Base-by-base conservation (phyloP, 1,284 basidiomycete species). In the Boletus sp. region DNA sequence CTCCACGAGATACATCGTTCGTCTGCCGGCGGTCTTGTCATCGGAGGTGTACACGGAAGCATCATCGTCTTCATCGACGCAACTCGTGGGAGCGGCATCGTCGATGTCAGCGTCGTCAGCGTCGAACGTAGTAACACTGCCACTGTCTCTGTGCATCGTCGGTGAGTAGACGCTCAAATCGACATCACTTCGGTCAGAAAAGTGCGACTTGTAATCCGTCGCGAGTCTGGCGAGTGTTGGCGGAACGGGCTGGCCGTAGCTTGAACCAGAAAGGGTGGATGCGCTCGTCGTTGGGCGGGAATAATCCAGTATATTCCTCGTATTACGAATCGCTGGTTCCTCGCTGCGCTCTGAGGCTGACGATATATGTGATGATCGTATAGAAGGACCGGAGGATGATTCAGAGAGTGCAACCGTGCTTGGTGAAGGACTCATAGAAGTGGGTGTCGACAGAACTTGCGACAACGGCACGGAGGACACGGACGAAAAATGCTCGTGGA, bases 401-500 rank as follows among this genome's bases (percentile, higher is more conserved):
- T 44, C 65, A 7, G 62, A 64, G n/a, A 57, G 49, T 3, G 65
- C 54, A 8, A 16, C 12, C n/a, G 32, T 48, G 33, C 63, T 65
- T 10, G 45, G 48, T 5, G 58, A 52, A 22, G 53, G 51, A 34
- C 52, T 57, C 37, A 48, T 40, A 13, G 58, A 38, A 8, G 25
- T 25, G 0, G 54, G 32, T 4, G 49, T 40, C 9, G 59, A 49
- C 16, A 51, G 33, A 27, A 42, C 32, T 5, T 49, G 59, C 16
- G 60, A 59, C 16, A 41, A 17, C 0, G 63, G 51, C 30, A 58
- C 41, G 2, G 58, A 65, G 2, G 66, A 64, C 5, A 65, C 47
- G 1, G 62, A 64, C n/a, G 64, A 64, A 39, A 64, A 47, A 34
- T 68, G 66, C 16, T 64, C 66, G 29, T 67, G 62, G 54, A 68